Base-by-base conservation (phyloP, 306 rosid genomes). In the Casuarina glauca region DNA sequence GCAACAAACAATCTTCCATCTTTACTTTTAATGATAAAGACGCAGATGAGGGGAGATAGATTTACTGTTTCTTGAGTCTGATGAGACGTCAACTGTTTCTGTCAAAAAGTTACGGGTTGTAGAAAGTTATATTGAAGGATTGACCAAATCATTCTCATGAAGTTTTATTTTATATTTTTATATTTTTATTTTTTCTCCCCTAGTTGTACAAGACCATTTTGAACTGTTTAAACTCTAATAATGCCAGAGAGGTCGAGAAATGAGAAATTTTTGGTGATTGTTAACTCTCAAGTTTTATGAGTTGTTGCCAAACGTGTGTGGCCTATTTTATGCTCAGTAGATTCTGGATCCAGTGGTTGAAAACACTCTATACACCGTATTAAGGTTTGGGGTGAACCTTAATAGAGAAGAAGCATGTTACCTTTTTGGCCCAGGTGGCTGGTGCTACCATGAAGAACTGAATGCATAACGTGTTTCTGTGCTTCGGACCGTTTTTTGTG, bases 381-480 rank as follows among this genome's bases (percentile, higher is more conserved):
- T 57, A 20, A 20, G 64, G 38, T 57, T 12, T 57, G 43, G 69
- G 44, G n/a, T 38, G 69, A 62, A 38, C 44, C 45, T 63, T 16
- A 15, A 36, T 63, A 45, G 69, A 38, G 69, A 13, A 2, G 16
- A 13, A 2, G 16, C 32, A 3, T 17, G 5, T 39, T 13, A 44
- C 39, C 54, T 32, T 19, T 7, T 64, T 57, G 50, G 50, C 2
- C 48, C 48, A 38, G 72, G 4, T 15, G 52, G n/a, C 45, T 50
- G 45, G 61, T 17, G 42, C 60, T 54, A 11, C 69, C 38, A 6
- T 36, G 69, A 62, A 53, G 43, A 36, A 3, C 16, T 63, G 20
- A 63, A 63, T 35, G 43, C n/a, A 63, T 63, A 63, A 63, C 69
- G 20, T 61, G 66, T 71, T 77, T 60, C 16, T 67, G 46, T 58